These are phyloP conservation scores for Cladosporium sp. DNA, from an alignment of 2,329 filamentous ascomycete species.

Conservation along the genomic window DNA sequence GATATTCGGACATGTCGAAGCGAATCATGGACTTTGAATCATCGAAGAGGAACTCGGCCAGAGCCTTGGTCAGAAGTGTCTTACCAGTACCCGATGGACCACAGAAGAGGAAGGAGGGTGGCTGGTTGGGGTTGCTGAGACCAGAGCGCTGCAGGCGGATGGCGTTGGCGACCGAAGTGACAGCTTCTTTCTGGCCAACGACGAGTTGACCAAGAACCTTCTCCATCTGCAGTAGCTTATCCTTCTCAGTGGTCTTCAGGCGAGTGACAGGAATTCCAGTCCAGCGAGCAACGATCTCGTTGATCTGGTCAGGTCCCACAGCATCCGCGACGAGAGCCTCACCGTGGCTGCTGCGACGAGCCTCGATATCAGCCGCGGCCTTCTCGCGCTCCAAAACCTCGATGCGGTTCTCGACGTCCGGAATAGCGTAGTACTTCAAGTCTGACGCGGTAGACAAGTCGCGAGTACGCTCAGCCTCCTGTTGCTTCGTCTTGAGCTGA, in stretches of 20 bases:
- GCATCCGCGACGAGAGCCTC: slow-evolving; percentile 81
- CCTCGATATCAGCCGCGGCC: slow-evolving; percentile 73
- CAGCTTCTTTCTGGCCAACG: slow-evolving; percentile 90
- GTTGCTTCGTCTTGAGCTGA: slow-evolving; percentile 81
- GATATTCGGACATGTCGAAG: slow-evolving; percentile 99
- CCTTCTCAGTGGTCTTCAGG: slow-evolving; percentile 91
- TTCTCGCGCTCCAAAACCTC: slow-evolving; percentile 72
- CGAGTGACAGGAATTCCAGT: slow-evolving; percentile 97
- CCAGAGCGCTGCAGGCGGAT: slow-evolving; percentile 94
- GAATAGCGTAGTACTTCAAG: slow-evolving; percentile 94
- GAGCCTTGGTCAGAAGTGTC: slow-evolving; percentile 90
- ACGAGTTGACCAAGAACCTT: slow-evolving; percentile 77
- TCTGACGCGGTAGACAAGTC: slow-evolving; percentile 87
- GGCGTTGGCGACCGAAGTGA: slow-evolving; percentile 87
- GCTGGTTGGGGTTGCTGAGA: slow-evolving; percentile 91
- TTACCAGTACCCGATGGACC: slow-evolving; percentile 98
- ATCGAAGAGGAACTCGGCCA: slow-evolving; percentile 97
- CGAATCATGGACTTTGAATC: slow-evolving; percentile 97
- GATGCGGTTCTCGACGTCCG: slow-evolving; percentile 80
- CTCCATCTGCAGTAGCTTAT: slow-evolving; percentile 98
- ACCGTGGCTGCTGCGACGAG: slow-evolving; percentile 55
- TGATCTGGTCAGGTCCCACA: slow-evolving; percentile 96
- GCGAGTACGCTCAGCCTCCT: slow-evolving; percentile 83
- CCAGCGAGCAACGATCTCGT: slow-evolving; percentile 95
- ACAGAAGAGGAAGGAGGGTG: slow-evolving; percentile 97